Conservation (phyloP, 2,329 filamentous ascomycete species). For the Leptographium flavum region DNA sequence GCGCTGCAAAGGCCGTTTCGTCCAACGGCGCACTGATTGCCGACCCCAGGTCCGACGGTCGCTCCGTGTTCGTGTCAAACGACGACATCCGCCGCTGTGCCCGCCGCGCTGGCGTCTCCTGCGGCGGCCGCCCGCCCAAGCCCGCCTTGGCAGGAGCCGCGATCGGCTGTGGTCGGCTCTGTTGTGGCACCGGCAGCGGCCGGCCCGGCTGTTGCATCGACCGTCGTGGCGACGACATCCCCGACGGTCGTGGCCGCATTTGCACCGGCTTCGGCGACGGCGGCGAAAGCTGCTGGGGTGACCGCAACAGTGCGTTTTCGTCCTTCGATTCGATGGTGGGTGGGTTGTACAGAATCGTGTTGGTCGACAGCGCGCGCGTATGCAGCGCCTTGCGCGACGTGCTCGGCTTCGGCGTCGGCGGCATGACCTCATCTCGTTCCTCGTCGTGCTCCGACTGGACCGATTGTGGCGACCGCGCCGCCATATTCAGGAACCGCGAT, state of each 20-base stretch:
- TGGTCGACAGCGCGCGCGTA: slow-evolving; percentile 61
- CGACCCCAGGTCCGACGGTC: slow-evolving; percentile 50
- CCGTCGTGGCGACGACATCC: slow-evolving; percentile 32
- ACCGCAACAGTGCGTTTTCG: background rate
- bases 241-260: slow-evolving; percentile 18
- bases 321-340: slow-evolving; percentile 16
- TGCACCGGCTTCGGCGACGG: slow-evolving; percentile 24
- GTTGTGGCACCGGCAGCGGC: slow-evolving; percentile 40
- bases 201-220: slow-evolving; percentile 30
- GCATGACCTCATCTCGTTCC: background rate
- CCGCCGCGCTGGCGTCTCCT: slow-evolving; percentile 29
- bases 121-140: slow-evolving; percentile 19
- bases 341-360: slow-evolving; percentile 75
- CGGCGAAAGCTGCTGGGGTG: slow-evolving; percentile 16
- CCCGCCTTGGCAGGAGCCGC: slow-evolving; percentile 36
- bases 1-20: slow-evolving; percentile 41
- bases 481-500: slow-evolving; percentile 10
- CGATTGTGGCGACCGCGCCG: slow-evolving; percentile 10
- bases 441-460: slow-evolving; percentile 14
- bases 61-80: slow-evolving; percentile 50
- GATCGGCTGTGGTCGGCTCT: slow-evolving; percentile 35
- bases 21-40: slow-evolving; percentile 32
- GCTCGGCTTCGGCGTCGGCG: slow-evolving; percentile 1
- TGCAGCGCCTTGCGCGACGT: slow-evolving; percentile 31
- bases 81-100: slow-evolving; percentile 39